Evolutionary conservation across 352 stramenopile species (phyloP).

Genomic region (Pseudoperonospora humuli): DNA sequence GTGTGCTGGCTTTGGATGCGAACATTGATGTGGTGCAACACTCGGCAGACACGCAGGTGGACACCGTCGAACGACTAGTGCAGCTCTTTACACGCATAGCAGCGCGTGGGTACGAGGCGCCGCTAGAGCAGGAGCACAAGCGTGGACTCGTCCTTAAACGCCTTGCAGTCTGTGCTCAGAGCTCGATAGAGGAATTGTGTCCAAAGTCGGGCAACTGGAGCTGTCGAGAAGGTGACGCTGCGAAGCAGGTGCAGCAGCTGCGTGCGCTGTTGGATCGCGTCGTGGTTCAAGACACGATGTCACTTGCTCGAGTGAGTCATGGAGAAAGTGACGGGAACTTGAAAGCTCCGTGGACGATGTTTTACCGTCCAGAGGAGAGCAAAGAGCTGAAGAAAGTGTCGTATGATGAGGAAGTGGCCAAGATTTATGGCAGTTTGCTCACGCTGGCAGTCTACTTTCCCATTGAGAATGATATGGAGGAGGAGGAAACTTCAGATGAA

Average conservation of each 20-base stretch:
- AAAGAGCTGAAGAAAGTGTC: conserved; percentile 22
- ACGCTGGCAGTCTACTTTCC: conserved; percentile 48
- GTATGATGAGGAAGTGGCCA: conserved; percentile 39
- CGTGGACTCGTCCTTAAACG: conserved; percentile 28
- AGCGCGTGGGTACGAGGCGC: conserved; percentile 35
- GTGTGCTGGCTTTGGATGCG: conserved; percentile 35
- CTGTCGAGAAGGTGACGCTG: conserved; percentile 13
- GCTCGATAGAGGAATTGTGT: conserved; percentile 9
- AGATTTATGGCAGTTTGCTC: conserved; percentile 38
- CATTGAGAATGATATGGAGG: conserved; percentile 25
- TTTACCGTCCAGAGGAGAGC: conserved; percentile 39
- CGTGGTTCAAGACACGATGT: conserved; percentile 27
- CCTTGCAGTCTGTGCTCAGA: conserved; percentile 17
- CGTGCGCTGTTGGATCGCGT: conserved; percentile 37
- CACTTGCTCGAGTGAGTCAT: conserved; percentile 3
- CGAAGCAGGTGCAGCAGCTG: conserved; percentile 30
- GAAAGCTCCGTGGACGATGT: conserved; percentile 36
- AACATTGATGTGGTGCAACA: conserved; percentile 5
- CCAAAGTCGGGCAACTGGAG: conserved; percentile 25
- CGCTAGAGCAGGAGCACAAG: conserved; percentile 26
- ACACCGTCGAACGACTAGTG: conserved; percentile 18
- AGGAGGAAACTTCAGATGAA: conserved; percentile 34
- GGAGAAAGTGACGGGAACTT: conserved; percentile 1
- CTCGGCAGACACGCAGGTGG: background rate
- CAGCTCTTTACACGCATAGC: conserved; percentile 30